Percentiles rank a stretch among this genome's conserved stretches.
phyloP scores from a whole-genome alignment of 345 rosid species.

The Heritiera fomes region DNA sequence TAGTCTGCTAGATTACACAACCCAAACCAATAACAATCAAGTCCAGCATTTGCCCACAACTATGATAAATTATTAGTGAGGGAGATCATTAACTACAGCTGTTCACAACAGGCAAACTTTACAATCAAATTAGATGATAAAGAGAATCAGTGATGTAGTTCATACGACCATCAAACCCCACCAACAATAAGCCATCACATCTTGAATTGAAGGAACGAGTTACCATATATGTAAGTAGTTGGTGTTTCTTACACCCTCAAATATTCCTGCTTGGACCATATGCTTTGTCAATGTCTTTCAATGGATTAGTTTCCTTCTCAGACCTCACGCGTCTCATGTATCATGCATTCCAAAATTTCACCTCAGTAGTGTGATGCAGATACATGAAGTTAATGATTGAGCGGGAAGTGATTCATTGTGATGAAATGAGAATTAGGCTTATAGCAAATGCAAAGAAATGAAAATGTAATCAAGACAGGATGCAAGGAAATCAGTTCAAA shows the following conservation, averaged over 20 bases:
- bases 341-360: constrained; percentile 9
- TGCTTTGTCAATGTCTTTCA: constrained; percentile 21
- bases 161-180: constrained; percentile 26
- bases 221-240: constrained; percentile 17
- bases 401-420: neutral
- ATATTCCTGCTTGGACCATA: constrained; percentile 33
- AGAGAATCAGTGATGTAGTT: constrained; percentile 17
- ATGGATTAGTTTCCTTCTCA: constrained; percentile 27
- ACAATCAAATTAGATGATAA: neutral
- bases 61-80: neutral
- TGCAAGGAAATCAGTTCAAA: constrained; percentile 9
- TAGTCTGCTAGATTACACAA: neutral
- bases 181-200: constrained; percentile 32
- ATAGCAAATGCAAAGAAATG: neutral
- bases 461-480: neutral
- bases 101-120: neutral
- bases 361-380: neutral
- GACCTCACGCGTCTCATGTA: constrained; percentile 8
- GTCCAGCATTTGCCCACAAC: neutral
- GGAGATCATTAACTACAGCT: neutral
- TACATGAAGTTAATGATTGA: constrained; percentile 10
- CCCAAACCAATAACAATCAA: neutral
- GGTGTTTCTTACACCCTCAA: constrained; percentile 41
- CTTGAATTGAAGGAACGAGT: constrained; percentile 17
- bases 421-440: constrained; percentile 1